Percentiles rank a stretch among this genome's conserved stretches.
phyloP scores from a whole-genome alignment of 2,329 filamentous ascomycete genomes.

The Aspergillus jensenii region DNA sequence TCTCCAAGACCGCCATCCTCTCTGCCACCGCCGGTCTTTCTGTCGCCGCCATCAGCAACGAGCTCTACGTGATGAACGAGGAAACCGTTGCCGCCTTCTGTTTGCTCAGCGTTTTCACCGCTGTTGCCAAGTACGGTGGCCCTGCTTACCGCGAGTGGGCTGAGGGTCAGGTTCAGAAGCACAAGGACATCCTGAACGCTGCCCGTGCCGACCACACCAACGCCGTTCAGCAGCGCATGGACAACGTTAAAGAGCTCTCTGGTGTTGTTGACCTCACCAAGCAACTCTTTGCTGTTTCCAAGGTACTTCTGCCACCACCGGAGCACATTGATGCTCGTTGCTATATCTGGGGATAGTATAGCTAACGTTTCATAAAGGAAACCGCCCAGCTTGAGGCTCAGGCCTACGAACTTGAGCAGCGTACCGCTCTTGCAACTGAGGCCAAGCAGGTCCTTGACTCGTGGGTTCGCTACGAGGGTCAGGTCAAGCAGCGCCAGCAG shows the following conservation, averaged over 20 bases:
- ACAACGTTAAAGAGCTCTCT: conserved; percentile 90
- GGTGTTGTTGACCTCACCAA: conserved; percentile 96
- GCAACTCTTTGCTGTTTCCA: conserved; percentile 94
- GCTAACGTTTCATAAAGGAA: conserved; percentile 60
- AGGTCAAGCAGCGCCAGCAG: conserved; percentile 99
- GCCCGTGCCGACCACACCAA: conserved; percentile 92
- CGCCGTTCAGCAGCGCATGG: conserved; percentile 91
- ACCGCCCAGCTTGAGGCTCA: conserved; percentile 93
- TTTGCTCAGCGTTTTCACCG: conserved; percentile 88
- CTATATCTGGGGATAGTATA: not conserved
- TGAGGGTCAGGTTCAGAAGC: conserved; percentile 82
- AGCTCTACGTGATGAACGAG: conserved; percentile 99
- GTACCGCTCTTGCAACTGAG: conserved; percentile 86
- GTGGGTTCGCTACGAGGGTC: conserved; percentile 97
- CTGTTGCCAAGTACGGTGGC: conserved; percentile 88
- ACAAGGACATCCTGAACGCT: conserved; percentile 91
- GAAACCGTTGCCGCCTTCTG: conserved; percentile 94
- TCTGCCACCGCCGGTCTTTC: conserved; percentile 88
- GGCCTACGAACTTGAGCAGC: conserved; percentile 96
- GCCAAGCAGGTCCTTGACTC: conserved; percentile 95
- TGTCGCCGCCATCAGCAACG: conserved; percentile 96
- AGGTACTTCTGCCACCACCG: conserved; percentile 60
- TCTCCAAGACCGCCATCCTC: conserved; percentile 96
- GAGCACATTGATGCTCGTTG: not conserved
- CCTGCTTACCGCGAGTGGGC: conserved; percentile 93